phyloP scores from a whole-genome alignment of 1,284 basidiomycete genomes.

The Apiotrichum sp. region DNA sequence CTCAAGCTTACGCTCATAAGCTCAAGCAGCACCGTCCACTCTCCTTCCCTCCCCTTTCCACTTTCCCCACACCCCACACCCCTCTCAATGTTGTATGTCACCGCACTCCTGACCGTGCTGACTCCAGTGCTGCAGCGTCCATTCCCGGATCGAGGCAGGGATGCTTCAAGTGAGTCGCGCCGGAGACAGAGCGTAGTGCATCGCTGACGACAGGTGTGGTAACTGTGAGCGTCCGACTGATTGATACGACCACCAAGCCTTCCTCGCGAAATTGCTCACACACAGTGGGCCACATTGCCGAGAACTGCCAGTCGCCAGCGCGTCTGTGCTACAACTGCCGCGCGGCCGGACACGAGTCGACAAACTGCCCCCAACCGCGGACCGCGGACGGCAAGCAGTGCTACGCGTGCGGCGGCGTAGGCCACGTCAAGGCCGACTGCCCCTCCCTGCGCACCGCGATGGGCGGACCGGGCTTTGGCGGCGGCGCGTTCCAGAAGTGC shows the following conservation, averaged over 20 bases:
- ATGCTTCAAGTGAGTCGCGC: slow-evolving; percentile 41
- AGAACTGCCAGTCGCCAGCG: slow-evolving; percentile 76
- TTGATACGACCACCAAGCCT: no score
- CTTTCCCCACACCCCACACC: no score
- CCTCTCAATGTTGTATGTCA: slow-evolving; percentile 5
- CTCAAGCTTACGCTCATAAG: no score
- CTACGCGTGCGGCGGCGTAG: slow-evolving; percentile 69
- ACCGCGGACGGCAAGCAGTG: slow-evolving; percentile 70
- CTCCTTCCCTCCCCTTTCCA: no score
- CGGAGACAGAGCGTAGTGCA: no score
- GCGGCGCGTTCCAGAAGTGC: slow-evolving; percentile 59
- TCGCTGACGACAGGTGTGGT: slow-evolving; percentile 4
- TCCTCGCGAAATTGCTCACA: neutral
- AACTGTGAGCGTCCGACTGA: slow-evolving; percentile 1
- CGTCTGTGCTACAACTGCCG: slow-evolving; percentile 88
- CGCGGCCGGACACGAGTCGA: slow-evolving; percentile 82
- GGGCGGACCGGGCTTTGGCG: slow-evolving; percentile 40
- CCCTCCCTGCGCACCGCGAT: slow-evolving; percentile 62
- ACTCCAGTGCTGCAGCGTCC: slow-evolving; percentile 27
- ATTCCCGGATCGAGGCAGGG: slow-evolving; percentile 44
- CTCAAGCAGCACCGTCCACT: no score
- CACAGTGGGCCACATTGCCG: slow-evolving; percentile 77
- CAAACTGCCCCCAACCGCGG: slow-evolving; percentile 75
- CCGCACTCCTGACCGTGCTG: neutral
- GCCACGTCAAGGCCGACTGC: slow-evolving; percentile 63